Percentiles rank a stretch among this genome's conserved stretches.
These are phyloP conservation scores for Aeschynomene evenia DNA, from an alignment of 306 rosid genomes.

Conservation along the genomic window DNA sequence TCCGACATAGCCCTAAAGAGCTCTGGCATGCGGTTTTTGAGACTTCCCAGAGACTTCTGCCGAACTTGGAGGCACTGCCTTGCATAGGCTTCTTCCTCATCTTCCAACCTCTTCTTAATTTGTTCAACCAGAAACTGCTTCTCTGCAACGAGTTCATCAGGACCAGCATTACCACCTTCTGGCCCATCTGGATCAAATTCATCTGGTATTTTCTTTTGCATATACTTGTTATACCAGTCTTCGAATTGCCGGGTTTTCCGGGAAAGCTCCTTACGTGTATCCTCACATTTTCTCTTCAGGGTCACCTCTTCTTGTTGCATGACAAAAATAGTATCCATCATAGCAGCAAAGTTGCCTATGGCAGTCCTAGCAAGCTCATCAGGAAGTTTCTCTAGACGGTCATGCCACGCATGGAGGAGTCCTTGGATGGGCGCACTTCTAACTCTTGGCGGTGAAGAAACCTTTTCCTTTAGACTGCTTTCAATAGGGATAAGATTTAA, in stretches of 20 bases:
- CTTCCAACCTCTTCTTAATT: slow-evolving; percentile 67
- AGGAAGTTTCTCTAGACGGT: slow-evolving; percentile 73
- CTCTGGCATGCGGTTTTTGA: slow-evolving; percentile 71
- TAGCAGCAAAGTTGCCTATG: slow-evolving; percentile 63
- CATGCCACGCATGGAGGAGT: slow-evolving; percentile 77
- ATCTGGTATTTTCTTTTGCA: slow-evolving; percentile 49
- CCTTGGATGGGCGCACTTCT: slow-evolving; percentile 60
- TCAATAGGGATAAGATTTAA: slow-evolving; percentile 85
- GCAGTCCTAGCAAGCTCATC: slow-evolving; percentile 72
- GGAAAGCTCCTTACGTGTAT: slow-evolving; percentile 65
- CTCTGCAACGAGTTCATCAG: slow-evolving; percentile 50
- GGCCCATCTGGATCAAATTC: slow-evolving; percentile 46
- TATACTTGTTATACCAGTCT: slow-evolving; percentile 78
- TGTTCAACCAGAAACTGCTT: slow-evolving; percentile 55
- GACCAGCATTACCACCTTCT: slow-evolving; percentile 36
- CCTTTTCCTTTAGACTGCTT: slow-evolving; percentile 85
- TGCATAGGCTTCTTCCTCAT: slow-evolving; percentile 56
- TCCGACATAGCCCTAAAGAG: slow-evolving; percentile 69
- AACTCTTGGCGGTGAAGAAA: slow-evolving; percentile 89
- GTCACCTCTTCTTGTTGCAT: slow-evolving; percentile 69
- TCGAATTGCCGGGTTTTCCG: slow-evolving; percentile 68
- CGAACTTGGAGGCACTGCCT: slow-evolving; percentile 71
- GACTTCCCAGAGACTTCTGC: slow-evolving; percentile 70
- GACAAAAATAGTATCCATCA: slow-evolving; percentile 51
- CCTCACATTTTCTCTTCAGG: slow-evolving; percentile 69